Evolutionary conservation across 2,329 filamentous ascomycete species (phyloP), one percentile per base, ranked within the genome.

Genomic region (Septoria linicola): DNA sequence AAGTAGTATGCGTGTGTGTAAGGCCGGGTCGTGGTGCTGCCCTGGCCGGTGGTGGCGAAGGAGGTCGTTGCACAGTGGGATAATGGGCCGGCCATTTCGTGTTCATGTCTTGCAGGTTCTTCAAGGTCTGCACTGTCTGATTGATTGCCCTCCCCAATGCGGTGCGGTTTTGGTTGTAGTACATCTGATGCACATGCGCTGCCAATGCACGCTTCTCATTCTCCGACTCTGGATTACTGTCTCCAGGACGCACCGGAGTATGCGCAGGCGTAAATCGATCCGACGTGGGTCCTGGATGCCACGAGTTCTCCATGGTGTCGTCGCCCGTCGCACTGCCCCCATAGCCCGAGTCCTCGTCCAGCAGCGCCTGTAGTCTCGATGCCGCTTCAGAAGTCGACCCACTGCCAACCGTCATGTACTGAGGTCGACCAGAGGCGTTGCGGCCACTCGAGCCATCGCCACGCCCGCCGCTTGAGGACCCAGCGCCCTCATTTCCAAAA

Each of bases 71-170:
- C 2, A 92, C 84, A 2, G 91, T 89, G 46, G 93, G 93, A 68
- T 99, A 99, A 68, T 95, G 88, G 25, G 91, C 92, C 1, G 93
- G 93, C 93, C 93, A 97, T 65, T 84, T 81, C 11, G 85, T 76
- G 66, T 99, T 99, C 80, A 89, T 93, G 57, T 91, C 80, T 70
- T 95, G 91, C 51, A 99, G 79, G 53, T 82, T 83, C 68, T 87
- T 85, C 59, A 99, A 74, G 2, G 89, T 82, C 54, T 96, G 89
- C 51, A 96, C 82, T 7, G 91, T 92, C 61, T 84, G 83, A 65
- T 85, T 88, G 66, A 99, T 96, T 11, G 90, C 87, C 53, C 91
- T 86, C 36, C 83, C 89, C n/a, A 99, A 81, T 25, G 88, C 83
- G 4, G 85, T 88, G 53, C 91, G 84, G 69, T 97, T 96, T 64